Conservation (phyloP, 1,284 basidiomycete species). For the Cryptococcus sp. region DNA sequence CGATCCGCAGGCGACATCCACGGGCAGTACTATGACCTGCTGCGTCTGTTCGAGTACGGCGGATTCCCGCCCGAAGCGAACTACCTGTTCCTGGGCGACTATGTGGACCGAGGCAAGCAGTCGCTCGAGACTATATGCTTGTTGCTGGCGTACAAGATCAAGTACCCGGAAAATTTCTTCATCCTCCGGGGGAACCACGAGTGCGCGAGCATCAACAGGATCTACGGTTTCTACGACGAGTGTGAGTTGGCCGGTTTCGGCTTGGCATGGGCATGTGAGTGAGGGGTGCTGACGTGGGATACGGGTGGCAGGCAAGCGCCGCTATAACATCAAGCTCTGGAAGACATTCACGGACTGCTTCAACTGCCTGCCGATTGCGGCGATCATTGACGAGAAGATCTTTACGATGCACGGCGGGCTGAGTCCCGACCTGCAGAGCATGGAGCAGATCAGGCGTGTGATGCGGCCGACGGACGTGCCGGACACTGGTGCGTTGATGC, state of each 20-base stretch:
- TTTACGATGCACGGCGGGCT: slow-evolving; percentile 55
- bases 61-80: slow-evolving; percentile 97
- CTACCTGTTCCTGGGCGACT: slow-evolving; percentile 98
- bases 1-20: background rate
- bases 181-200: slow-evolving; percentile 97
- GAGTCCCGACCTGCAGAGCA: slow-evolving; percentile 95
- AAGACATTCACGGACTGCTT: slow-evolving; percentile 65
- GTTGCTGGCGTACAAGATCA: slow-evolving; percentile 98
- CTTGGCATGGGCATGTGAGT: background rate
- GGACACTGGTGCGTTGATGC: slow-evolving; percentile 74
- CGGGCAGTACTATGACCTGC: slow-evolving; percentile 84
- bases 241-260: slow-evolving; percentile 43
- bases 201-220: slow-evolving; percentile 79
- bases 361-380: slow-evolving; percentile 63
- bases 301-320: slow-evolving; percentile 54
- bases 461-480: slow-evolving; percentile 99
- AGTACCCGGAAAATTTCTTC: slow-evolving; percentile 99
- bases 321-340: slow-evolving; percentile 65
- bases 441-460: slow-evolving; percentile 99
- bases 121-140: slow-evolving; percentile 96
- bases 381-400: slow-evolving; percentile 63
- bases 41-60: slow-evolving; percentile 98
- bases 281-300: slow-evolving; percentile 1
- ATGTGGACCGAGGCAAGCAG: slow-evolving; percentile 98
- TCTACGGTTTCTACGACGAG: slow-evolving; percentile 62